Evolutionary conservation across 176 grass and related monocot genomes (phyloP).

Genomic region (Dendrocalamus sinicus): DNA sequence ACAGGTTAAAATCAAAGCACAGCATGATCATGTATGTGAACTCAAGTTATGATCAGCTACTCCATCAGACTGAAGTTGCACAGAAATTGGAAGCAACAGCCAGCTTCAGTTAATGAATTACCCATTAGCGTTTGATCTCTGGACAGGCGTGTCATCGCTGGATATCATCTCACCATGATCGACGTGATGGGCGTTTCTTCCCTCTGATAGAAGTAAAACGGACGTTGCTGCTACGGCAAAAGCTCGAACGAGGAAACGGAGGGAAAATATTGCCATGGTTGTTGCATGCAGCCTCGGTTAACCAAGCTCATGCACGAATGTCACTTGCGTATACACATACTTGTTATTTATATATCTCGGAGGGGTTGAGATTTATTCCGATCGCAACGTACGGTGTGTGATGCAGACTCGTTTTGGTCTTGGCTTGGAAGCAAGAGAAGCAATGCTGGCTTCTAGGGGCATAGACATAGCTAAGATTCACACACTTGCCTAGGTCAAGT

Average conservation of each 20-base stretch:
- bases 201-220: background rate
- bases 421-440: slow-evolving; percentile 47
- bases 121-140: background rate
- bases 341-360: background rate
- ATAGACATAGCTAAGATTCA: slow-evolving; percentile 7
- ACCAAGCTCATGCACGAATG: background rate
- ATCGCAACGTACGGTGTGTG: background rate
- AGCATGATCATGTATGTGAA: no score
- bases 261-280: slow-evolving; percentile 1
- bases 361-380: background rate
- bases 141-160: no score
- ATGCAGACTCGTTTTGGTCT: background rate
- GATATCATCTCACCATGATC: background rate
- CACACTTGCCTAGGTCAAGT: slow-evolving; percentile 15
- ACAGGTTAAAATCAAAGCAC: no score
- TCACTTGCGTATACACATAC: background rate
- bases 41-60: no score
- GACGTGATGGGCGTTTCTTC: background rate
- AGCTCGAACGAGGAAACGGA: background rate
- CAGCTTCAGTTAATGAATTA: background rate
- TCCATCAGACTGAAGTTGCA: no score
- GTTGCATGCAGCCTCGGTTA: background rate
- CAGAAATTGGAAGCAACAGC: no score
- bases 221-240: background rate
- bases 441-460: background rate